Evolutionary conservation across 495 filamentous ascomycete species (phyloP).

Genomic region (Aspergillus baeticus): DNA sequence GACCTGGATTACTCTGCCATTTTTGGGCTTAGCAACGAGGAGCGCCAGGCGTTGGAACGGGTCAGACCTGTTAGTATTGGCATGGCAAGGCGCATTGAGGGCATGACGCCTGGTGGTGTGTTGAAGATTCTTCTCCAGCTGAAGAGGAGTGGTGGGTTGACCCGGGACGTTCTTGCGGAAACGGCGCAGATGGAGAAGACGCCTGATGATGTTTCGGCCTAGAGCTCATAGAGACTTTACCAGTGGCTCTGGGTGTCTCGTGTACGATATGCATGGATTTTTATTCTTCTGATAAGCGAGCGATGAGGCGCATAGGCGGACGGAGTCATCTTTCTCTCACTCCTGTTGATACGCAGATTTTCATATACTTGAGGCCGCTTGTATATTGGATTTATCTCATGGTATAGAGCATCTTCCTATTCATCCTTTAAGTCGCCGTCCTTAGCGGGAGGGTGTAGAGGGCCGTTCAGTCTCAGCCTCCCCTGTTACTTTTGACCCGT

Average conservation of each 20-base stretch:
- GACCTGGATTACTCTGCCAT: conserved; percentile 77
- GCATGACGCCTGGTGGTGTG: conserved; percentile 56
- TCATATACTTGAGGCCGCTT: no score
- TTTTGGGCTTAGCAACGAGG: conserved; percentile 73
- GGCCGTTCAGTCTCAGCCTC: neutral
- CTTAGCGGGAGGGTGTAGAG: no score
- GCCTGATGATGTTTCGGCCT: conserved; percentile 18
- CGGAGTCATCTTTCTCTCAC: no score
- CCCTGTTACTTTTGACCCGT: neutral
- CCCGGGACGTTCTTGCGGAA: neutral
- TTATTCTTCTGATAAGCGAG: no score
- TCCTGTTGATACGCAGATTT: no score
- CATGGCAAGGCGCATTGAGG: conserved; percentile 86
- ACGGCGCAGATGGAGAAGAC: conserved; percentile 11
- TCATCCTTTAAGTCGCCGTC: no score
- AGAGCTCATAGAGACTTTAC: no score
- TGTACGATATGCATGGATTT: conserved; percentile 5
- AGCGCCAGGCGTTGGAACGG: conserved; percentile 64
- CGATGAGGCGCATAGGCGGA: no score
- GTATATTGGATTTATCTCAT: no score
- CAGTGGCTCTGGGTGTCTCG: no score
- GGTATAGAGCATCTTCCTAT: no score
- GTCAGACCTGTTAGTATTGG: conserved; percentile 80
- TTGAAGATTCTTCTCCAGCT: conserved; percentile 47
- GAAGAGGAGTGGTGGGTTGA: conserved; percentile 16